Conservation (phyloP, 768 basidiomycete genomes). For the Amanita polypyramis region DNA sequence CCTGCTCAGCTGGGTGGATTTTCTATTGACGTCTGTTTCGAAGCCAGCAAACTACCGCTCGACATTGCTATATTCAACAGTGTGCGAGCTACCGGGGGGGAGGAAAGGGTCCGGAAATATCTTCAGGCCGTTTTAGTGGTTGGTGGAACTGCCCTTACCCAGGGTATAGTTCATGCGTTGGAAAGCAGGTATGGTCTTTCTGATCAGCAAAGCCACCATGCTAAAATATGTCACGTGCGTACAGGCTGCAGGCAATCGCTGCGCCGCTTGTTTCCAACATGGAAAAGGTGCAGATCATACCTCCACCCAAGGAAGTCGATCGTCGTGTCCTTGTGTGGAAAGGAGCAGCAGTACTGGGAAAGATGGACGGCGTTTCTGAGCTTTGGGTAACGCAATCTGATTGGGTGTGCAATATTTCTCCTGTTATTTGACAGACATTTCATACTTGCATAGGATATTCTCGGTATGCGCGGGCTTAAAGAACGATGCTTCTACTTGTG, state of each 20-base stretch:
- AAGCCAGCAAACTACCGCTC: conserved; percentile 83
- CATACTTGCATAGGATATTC: conserved; percentile 40
- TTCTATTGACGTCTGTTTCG: conserved; percentile 69
- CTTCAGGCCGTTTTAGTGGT: conserved; percentile 81
- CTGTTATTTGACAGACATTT: neutral
- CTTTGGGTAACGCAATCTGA: conserved; percentile 83
- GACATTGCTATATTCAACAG: conserved; percentile 93
- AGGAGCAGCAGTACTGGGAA: conserved; percentile 82
- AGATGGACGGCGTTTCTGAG: conserved; percentile 85
- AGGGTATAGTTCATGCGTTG: conserved; percentile 77
- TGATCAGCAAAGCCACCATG: neutral
- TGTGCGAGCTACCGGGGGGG: conserved; percentile 75
- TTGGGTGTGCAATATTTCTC: conserved; percentile 49
- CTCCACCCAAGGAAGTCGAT: conserved; percentile 91
- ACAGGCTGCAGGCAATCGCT: conserved; percentile 71
- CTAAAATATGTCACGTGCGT: neutral
- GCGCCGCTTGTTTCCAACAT: conserved; percentile 75
- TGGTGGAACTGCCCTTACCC: conserved; percentile 72
- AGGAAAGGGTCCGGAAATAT: conserved; percentile 86
- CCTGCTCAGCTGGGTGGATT: conserved; percentile 30
- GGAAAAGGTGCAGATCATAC: conserved; percentile 85
- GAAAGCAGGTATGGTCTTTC: conserved; percentile 61
- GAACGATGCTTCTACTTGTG: conserved; percentile 77
- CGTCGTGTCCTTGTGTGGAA: conserved; percentile 90
- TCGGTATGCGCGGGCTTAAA: conserved; percentile 75